Conservation (phyloP, 305 asterid species). For the Ilex paraguariensis region DNA sequence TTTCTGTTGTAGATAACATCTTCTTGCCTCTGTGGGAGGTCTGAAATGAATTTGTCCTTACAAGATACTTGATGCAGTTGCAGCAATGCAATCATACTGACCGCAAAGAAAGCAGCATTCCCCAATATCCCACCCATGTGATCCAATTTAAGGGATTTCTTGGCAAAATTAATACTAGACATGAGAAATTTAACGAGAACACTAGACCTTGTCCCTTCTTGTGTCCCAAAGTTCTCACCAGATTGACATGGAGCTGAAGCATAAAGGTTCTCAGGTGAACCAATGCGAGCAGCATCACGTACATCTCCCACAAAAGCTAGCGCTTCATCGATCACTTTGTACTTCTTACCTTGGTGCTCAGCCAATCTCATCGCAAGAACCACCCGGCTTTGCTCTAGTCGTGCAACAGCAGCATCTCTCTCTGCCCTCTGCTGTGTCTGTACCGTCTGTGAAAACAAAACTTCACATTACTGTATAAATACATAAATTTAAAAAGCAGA, state of each 20-base stretch:
- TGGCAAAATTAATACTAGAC: conserved; percentile 46
- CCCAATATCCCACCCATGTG: conserved; percentile 70
- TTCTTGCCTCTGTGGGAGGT: conserved; percentile 28
- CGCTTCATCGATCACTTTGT: conserved; percentile 91
- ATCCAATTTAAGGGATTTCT: conserved; percentile 64
- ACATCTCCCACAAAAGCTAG: conserved; percentile 82
- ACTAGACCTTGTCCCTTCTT: conserved; percentile 36
- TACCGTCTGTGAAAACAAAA: conserved; percentile 43
- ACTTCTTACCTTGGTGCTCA: conserved; percentile 83
- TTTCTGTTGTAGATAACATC: conserved; percentile 29
- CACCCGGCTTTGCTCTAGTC: conserved; percentile 83
- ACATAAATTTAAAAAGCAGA: no score
- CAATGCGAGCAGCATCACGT: conserved; percentile 48
- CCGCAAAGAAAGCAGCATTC: conserved; percentile 79
- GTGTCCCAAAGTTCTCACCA: conserved; percentile 24
- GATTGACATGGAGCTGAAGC: conserved; percentile 28
- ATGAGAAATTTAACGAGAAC: conserved; percentile 37
- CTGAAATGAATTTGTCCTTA: conserved; percentile 40
- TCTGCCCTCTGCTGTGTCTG: conserved; percentile 80
- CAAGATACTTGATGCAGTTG: conserved; percentile 60
- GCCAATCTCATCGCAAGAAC: conserved; percentile 89
- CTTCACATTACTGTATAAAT: no score
- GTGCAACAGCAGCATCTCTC: conserved; percentile 81
- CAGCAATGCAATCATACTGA: conserved; percentile 78
- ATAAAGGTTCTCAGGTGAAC: conserved; percentile 51